Evolutionary conservation across 2,329 filamentous ascomycete species (phyloP), one percentile per base, ranked within the genome.

Genomic region (Colletotrichum cordylinicola): DNA sequence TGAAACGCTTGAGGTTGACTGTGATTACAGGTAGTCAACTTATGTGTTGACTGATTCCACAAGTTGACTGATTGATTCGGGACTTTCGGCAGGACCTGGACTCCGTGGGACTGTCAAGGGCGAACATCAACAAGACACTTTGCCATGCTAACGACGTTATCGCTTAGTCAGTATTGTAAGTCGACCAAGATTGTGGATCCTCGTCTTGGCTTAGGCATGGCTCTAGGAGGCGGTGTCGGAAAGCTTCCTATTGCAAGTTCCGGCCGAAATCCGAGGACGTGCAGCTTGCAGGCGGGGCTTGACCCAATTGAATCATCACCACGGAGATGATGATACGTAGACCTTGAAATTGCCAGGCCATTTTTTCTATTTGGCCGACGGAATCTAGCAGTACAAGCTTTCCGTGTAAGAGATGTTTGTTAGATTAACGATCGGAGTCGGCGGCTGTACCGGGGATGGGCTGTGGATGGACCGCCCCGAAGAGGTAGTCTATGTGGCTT

Each of bases 1-100:
- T 16, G 8, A 2, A 0, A 3, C 8, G 6, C 1, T 4, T 21
- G 6, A 21, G 13, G n/a, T 13, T 4, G 6, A n/a, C n/a, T 52
- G 43, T 1, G 43, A 21, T 52, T 27, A 27, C 43, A 52, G n/a
- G n/a, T 16, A 4, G 43, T 52, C n/a, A 52, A 21, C 43, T 52
- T 52, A 52, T 52, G 43, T 12, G 10, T 4, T 52, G 10, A 12
- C 43, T 52, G 43, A n/a, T 21, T 52, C 6, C 29, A 5, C 6
- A 27, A 21, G 18, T 3, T 48, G n/a, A 9, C 43, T 48, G 43
- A 8, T 21, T 48, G 43, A 48, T 21, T 48, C 43, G 43, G n/a
- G 9, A 52, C 43, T 13, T 52, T 52, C 21, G n/a, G n/a, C 43
- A 21, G 13, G 3, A 21, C 43, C n/a, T 52, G 13, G 2, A 52